Base-by-base conservation (phyloP, 371 early-diverging fungal species). In the Catenaria anguillulae region DNA sequence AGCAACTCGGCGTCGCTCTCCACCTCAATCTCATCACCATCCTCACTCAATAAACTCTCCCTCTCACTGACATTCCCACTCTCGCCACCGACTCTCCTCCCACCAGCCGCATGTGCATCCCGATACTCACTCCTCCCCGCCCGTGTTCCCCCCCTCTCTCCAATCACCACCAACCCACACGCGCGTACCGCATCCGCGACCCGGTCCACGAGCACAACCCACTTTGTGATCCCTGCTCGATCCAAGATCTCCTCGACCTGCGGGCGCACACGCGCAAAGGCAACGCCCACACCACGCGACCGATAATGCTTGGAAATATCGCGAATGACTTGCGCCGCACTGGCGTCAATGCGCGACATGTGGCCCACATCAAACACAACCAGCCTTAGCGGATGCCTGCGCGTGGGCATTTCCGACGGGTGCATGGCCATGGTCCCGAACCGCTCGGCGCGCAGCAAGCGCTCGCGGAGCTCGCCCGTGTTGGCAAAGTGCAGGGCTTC, bases 401-500 rank as follows among this genome's bases (percentile, higher is more conserved):
- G 85, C 62, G 83, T 84, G 8, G 52, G 52, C 46, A 72, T 84
- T 73, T 77, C 92, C 12, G 78, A 84, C 17, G 96, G 96, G 72
- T 95, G 94, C 34, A 88, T 87, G 19, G 85, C 80, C 77, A 91
- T 79, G 63, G 88, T 89, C 37, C 97, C 96, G 75, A 87, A 89
- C 65, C 84, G 77, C 67, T 95, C 97, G 48, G 92, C 71, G 35
- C 97, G 84, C 52, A 88, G 82, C 55, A 97, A 75, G 34, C 94
- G 80, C 56, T 94, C 94, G 69, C 88, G 88, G 60, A 97, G 73
- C 75, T 93, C 91, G 1, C 93, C 93, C 52, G 88, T 84, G 68
- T 96, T 96, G 50, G 93, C 94, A 77, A 96, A 96, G 68, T 86
- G 92, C 33, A 96, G 71, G 0, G 86, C 82, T 64, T 96, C 97